Evolutionary conservation across 176 grass and related monocot species (phyloP).

Genomic region (Avena eriantha): DNA sequence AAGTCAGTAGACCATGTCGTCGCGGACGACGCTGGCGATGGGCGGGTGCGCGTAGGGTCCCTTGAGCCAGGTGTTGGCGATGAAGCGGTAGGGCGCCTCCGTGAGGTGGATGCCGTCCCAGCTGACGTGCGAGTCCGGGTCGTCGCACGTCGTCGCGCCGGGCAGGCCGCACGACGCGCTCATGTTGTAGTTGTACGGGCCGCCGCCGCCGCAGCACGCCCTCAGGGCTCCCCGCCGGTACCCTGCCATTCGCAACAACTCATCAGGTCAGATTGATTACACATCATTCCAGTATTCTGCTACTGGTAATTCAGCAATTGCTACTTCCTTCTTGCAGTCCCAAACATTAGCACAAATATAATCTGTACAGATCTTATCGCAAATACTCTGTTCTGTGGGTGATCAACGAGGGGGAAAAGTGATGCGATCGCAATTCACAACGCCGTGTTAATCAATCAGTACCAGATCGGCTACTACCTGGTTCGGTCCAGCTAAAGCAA

Average conservation of each 20-base stretch:
- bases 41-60: constrained; percentile 79
- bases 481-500: background rate
- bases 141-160: constrained; percentile 51
- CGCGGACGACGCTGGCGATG: constrained; percentile 44
- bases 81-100: constrained; percentile 74
- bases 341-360: background rate
- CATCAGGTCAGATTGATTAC: background rate
- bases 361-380: background rate
- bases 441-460: too few species aligned
- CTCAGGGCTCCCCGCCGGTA: constrained; percentile 61
- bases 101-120: constrained; percentile 96
- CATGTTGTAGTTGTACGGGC: constrained; percentile 80
- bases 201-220: constrained; percentile 76
- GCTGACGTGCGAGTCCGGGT: constrained; percentile 71
- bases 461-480: too few species aligned
- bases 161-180: constrained; percentile 61
- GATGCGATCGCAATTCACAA: background rate
- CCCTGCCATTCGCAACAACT: constrained; percentile 43
- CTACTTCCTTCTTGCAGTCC: background rate
- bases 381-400: background rate
- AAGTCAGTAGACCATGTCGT: constrained; percentile 56
- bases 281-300: background rate
- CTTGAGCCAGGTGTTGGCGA: constrained; percentile 76
- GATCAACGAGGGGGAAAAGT: too few species aligned
- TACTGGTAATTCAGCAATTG: too few species aligned